Conservation (phyloP, 2,329 filamentous ascomycete species). For the Pseudocercospora ulei region DNA sequence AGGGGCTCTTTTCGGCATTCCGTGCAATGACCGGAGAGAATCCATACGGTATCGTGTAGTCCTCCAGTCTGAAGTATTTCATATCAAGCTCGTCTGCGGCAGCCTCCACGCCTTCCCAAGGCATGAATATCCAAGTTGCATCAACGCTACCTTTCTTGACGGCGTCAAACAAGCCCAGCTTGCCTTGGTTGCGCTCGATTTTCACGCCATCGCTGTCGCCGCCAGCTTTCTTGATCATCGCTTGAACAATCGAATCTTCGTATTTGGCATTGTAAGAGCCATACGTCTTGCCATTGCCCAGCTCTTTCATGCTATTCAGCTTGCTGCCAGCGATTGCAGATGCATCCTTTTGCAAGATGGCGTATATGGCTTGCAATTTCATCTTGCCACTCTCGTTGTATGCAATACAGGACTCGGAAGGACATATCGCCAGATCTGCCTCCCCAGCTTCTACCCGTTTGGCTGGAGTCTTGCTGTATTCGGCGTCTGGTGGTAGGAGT, state of each 20-base stretch:
- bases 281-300: slow-evolving; percentile 27
- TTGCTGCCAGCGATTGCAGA: slow-evolving; percentile 29
- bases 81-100: slow-evolving; percentile 23
- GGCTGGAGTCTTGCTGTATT: slow-evolving; percentile 30
- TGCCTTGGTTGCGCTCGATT: slow-evolving; percentile 26
- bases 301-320: slow-evolving; percentile 22
- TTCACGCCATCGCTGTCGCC: slow-evolving; percentile 23
- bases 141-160: slow-evolving; percentile 28
- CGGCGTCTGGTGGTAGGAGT: slow-evolving; percentile 27
- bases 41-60: slow-evolving; percentile 30
- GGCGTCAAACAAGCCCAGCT: slow-evolving; percentile 29
- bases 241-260: slow-evolving; percentile 29
- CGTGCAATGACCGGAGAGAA: slow-evolving; percentile 31
- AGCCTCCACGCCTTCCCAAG: slow-evolving; percentile 32
- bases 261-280: slow-evolving; percentile 32
- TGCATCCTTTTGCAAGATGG: slow-evolving; percentile 32
- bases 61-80: slow-evolving; percentile 24
- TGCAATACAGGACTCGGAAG: slow-evolving; percentile 31
- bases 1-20: slow-evolving; percentile 19
- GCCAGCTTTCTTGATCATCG: slow-evolving; percentile 28
- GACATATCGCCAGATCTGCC: slow-evolving; percentile 31
- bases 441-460: slow-evolving; percentile 26
- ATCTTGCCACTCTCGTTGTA: slow-evolving; percentile 30
- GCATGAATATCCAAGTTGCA: slow-evolving; percentile 32
- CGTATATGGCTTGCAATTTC: slow-evolving; percentile 31